These are phyloP conservation scores for Diutina ranongensis DNA, from an alignment of 1,139 yeast species.

Conservation along the genomic window DNA sequence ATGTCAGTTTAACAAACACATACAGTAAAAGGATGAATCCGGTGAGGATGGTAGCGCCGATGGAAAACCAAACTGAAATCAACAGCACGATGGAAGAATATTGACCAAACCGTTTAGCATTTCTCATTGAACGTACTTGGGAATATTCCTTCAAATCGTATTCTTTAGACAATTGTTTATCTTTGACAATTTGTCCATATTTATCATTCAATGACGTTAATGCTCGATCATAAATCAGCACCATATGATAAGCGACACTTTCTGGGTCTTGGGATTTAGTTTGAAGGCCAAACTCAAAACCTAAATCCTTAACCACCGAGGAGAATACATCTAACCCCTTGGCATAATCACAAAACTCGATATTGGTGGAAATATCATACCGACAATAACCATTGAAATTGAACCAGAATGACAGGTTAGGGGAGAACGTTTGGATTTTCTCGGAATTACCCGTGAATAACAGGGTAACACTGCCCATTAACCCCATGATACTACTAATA, in stretches of 20 bases:
- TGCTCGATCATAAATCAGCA: not conserved
- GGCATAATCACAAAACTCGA: not conserved
- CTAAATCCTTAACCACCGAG: not conserved
- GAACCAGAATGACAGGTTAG: not conserved
- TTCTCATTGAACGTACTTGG: not conserved
- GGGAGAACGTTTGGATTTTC: not conserved
- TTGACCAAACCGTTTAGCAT: not conserved
- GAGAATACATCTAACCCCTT: constrained; percentile 2
- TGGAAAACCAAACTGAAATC: not conserved
- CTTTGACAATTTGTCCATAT: not conserved
- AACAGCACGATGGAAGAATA: not conserved
- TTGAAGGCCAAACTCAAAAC: not conserved
- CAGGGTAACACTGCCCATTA: not conserved
- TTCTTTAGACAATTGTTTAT: not conserved
- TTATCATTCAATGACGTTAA: not conserved
- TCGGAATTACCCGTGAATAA: not conserved
- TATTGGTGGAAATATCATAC: not conserved
- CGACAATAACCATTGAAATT: constrained; percentile 4
- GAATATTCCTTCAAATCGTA: not conserved
- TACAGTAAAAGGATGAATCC: not conserved
- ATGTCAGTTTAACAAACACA: not conserved
- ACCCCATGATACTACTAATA: not conserved
- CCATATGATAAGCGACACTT: not conserved
- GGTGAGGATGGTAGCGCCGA: not conserved
- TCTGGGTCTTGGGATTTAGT: not conserved